Evolutionary conservation across 1,284 basidiomycete genomes (phyloP).

Genomic region (Austroboletus rostrupii): DNA sequence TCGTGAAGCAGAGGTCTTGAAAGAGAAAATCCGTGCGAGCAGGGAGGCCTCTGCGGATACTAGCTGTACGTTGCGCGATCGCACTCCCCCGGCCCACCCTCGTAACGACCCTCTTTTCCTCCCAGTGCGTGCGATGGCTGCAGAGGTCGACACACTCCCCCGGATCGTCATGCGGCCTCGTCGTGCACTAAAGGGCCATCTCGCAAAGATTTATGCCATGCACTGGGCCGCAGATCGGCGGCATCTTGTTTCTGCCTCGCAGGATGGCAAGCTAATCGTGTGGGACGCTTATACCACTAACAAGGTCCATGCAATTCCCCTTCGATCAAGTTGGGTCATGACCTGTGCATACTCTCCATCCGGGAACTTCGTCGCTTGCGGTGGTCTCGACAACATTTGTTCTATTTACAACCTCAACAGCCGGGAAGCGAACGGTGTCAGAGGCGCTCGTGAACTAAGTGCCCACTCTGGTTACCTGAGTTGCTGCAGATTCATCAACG

Average conservation of each 20-base stretch:
- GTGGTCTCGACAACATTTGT: constrained; percentile 98
- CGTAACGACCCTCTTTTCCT: constrained; percentile 17
- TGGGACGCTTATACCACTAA: constrained; percentile 99
- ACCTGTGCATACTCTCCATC: constrained; percentile 98
- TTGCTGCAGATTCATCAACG: constrained; percentile 98
- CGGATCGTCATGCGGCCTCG: constrained; percentile 95
- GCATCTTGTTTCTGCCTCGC: constrained; percentile 97
- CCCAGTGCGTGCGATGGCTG: constrained; percentile 91
- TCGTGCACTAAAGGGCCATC: constrained; percentile 91
- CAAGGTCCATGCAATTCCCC: constrained; percentile 98
- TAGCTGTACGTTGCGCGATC: constrained; percentile 60
- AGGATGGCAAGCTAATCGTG: constrained; percentile 98
- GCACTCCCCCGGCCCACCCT: not conserved
- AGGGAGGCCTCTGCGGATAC: constrained; percentile 96
- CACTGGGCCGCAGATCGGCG: constrained; percentile 97
- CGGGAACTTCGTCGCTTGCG: constrained; percentile 95
- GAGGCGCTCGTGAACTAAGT: constrained; percentile 85
- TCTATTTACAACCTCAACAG: constrained; percentile 93
- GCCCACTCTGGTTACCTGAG: constrained; percentile 97
- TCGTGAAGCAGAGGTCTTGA: constrained; percentile 92
- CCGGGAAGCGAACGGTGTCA: constrained; percentile 65
- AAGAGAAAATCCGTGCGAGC: constrained; percentile 95
- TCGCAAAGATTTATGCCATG: constrained; percentile 99
- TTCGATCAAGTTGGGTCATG: constrained; percentile 99
- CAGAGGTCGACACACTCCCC: constrained; percentile 91